Base-by-base conservation (phyloP, 345 rosid genomes). In the Nasturtium officinale region DNA sequence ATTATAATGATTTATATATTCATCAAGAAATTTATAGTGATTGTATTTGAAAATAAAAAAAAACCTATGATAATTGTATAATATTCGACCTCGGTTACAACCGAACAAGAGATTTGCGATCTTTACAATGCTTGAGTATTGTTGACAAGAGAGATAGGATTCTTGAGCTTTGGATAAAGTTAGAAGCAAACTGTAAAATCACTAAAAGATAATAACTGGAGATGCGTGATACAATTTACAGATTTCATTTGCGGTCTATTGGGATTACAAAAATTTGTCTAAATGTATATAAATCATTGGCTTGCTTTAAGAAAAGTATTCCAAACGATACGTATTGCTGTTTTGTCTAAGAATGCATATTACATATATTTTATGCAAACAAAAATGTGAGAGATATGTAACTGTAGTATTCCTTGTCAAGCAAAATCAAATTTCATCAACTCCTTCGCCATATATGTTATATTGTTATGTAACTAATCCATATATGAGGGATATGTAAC, bases 381-480 rank as follows among this genome's bases (percentile, higher is more conserved):
- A 8, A 33, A 33, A 33, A 33, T 11, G 9, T 33, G 38, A 32
- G 9, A 9, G 35, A 32, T 32, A 32, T 7, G 56, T 47, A 47
- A 26, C 16, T 55, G 28, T 7, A 50, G 9, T 18, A 38, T 43
- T 47, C 33, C 57, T 47, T 46, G 12, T 38, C 60, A 37, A 59
- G 50, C 13, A 23, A 21, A 51, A 50, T 1, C n/a, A n/a, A n/a
- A n/a, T n/a, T n/a, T n/a, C n/a, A 47, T 29, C 40, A 33, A 66
- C 21, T n/a, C 35, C 56, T 38, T 30, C 50, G 56, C 28, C 57
- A 42, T 63, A 62, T 26, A n/a, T n/a, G n/a, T n/a, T n/a, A n/a
- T n/a, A n/a, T n/a, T n/a, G n/a, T n/a, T n/a, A n/a, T n/a, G n/a
- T n/a, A n/a, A n/a, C n/a, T n/a, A n/a, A n/a, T n/a, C n/a, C n/a